These are phyloP conservation scores for Solanum piurae DNA, from an alignment of 257 asterid genomes.

Conservation along the genomic window DNA sequence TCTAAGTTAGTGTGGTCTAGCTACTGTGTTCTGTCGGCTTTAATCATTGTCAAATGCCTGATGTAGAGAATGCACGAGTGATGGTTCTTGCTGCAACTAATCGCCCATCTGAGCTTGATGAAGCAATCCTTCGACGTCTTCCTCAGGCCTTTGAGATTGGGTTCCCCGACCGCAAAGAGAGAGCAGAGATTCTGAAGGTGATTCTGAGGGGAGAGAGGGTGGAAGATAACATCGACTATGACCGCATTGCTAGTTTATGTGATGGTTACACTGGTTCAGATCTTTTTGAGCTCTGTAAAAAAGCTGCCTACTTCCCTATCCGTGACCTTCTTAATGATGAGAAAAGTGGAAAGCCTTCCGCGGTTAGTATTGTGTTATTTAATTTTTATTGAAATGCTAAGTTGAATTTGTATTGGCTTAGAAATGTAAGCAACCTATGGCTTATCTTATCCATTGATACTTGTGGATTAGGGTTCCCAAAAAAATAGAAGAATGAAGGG, in stretches of 20 bases:
- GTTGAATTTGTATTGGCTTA: not conserved
- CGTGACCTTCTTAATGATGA: constrained; percentile 73
- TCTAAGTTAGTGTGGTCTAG: not conserved
- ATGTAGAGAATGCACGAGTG: constrained; percentile 71
- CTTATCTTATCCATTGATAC: not conserved
- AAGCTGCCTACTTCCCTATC: constrained; percentile 83
- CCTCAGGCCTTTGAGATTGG: constrained; percentile 97
- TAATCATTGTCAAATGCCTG: not conserved
- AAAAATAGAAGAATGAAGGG: not conserved
- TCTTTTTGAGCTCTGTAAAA: constrained; percentile 85
- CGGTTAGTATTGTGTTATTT: constrained; percentile 34
- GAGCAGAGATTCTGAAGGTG: constrained; percentile 75
- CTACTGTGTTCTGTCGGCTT: not conserved
- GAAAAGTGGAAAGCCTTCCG: constrained; percentile 40
- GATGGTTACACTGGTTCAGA: constrained; percentile 91
- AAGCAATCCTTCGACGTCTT: constrained; percentile 91
- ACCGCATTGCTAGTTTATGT: constrained; percentile 55
- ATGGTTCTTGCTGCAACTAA: constrained; percentile 98
- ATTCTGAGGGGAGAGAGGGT: constrained; percentile 75
- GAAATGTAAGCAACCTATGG: not conserved
- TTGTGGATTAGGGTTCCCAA: not conserved
- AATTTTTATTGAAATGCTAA: not conserved
- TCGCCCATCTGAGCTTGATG: constrained; percentile 98
- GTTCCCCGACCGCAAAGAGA: constrained; percentile 51
- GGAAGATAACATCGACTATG: constrained; percentile 51